A percentile compares a stretch with the other conserved stretches of the same genome.
Conservation (phyloP, 2,329 filamentous ascomycete species). For the Aschersonia sp. region DNA sequence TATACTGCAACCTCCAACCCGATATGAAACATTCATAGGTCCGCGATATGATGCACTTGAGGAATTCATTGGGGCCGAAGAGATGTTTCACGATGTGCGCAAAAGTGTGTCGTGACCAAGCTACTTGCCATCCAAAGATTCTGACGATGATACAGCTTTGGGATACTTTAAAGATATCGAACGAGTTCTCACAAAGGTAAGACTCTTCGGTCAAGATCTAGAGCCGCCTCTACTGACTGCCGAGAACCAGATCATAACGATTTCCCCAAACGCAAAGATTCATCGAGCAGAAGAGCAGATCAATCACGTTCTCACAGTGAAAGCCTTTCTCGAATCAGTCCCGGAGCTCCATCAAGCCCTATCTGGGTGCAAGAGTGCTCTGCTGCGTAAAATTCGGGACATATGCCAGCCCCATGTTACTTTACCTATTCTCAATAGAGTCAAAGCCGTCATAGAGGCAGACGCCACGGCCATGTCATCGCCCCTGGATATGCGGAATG, state of each 20-base stretch:
- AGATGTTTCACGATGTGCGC: slow-evolving; percentile 67
- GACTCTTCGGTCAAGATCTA: background rate
- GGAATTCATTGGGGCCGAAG: slow-evolving; percentile 68
- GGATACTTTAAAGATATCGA: slow-evolving; percentile 68
- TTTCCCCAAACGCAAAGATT: slow-evolving; percentile 51
- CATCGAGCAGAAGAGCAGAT: slow-evolving; percentile 64
- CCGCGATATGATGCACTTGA: slow-evolving; percentile 70
- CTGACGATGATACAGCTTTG: slow-evolving; percentile 34
- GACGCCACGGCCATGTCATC: slow-evolving; percentile 66
- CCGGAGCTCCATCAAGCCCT: slow-evolving; percentile 54
- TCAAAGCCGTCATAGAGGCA: slow-evolving; percentile 60
- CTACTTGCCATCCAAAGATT: background rate
- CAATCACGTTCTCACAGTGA: slow-evolving; percentile 76
- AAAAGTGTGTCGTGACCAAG: slow-evolving; percentile 33
- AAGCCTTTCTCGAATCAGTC: slow-evolving; percentile 61
- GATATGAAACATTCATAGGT: slow-evolving; percentile 45
- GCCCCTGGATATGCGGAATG: slow-evolving; percentile 76
- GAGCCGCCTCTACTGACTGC: background rate
- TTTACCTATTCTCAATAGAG: slow-evolving; percentile 44
- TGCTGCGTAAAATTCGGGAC: slow-evolving; percentile 53
- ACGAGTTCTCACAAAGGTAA: slow-evolving; percentile 59
- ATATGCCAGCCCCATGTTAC: slow-evolving; percentile 53
- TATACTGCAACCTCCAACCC: slow-evolving; percentile 77
- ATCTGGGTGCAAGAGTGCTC: slow-evolving; percentile 42
- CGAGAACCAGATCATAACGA: slow-evolving; percentile 51